These are phyloP conservation scores for Leishmania braziliensis DNA, from an alignment of 208 protist species.

Conservation along the genomic window DNA sequence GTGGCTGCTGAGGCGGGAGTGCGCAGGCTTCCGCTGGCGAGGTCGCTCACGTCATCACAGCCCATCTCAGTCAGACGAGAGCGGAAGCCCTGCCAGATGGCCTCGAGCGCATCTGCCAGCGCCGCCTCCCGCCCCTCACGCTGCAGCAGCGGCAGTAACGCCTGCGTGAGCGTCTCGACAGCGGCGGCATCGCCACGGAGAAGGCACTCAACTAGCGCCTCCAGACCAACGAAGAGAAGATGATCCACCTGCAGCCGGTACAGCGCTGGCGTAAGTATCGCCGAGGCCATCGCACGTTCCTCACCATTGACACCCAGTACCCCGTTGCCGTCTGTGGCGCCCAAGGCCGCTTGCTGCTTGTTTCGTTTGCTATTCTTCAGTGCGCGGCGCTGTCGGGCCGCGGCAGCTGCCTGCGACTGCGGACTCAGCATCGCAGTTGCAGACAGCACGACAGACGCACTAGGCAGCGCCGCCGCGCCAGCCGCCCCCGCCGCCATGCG, in stretches of 20 bases:
- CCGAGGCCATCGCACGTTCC: background rate
- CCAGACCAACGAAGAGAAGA: slow-evolving; percentile 9
- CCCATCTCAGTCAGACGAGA: slow-evolving; percentile 35
- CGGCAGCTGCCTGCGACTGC: slow-evolving; percentile 3
- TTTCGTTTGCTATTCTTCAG: background rate
- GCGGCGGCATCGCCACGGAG: slow-evolving; percentile 25
- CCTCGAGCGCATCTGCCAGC: slow-evolving; percentile 31
- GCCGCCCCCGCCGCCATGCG: background rate
- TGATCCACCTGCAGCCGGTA: slow-evolving; percentile 18
- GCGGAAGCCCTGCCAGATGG: slow-evolving; percentile 20
- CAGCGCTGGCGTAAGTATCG: slow-evolving; percentile 18
- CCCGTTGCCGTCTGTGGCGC: background rate
- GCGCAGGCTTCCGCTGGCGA: background rate
- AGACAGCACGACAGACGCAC: background rate
- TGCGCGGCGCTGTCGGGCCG: background rate
- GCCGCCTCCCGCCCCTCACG: slow-evolving; percentile 25
- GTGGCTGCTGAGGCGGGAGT: background rate
- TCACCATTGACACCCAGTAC: background rate
- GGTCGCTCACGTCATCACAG: slow-evolving; percentile 16
- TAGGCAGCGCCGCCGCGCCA: background rate
- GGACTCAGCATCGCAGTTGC: background rate
- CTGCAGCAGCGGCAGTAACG: slow-evolving; percentile 30
- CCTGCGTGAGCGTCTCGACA: slow-evolving; percentile 14
- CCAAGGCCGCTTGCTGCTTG: background rate
- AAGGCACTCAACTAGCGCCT: slow-evolving; percentile 24